A percentile compares a stretch with the other conserved stretches of the same genome.
phyloP scores from a whole-genome alignment of 2,329 filamentous ascomycete genomes.

The Fusarium subtropicale region DNA sequence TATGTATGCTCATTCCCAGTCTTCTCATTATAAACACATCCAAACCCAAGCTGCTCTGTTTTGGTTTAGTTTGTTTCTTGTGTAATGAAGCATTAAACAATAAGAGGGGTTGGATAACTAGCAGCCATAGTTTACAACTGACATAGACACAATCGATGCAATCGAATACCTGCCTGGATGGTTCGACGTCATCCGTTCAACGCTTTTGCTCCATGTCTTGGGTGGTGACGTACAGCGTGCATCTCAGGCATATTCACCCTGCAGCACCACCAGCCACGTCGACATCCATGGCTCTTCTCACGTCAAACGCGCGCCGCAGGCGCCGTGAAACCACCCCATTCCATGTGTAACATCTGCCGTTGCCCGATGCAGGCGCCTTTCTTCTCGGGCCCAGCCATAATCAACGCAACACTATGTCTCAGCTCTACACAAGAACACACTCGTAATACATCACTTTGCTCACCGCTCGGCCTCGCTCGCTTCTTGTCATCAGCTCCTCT shows the following conservation, averaged over 20 bases:
- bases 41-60: conserved; percentile 6
- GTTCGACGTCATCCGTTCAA: conserved; percentile 11
- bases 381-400: conserved; percentile 24
- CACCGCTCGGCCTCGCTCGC: conserved; percentile 28
- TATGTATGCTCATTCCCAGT: background rate
- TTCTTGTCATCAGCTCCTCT: background rate
- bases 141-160: background rate
- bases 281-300: conserved; percentile 17
- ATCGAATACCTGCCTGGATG: background rate
- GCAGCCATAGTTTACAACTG: background rate
- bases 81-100: conserved; percentile 13
- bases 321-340: conserved; percentile 10
- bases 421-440: conserved; percentile 1
- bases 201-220: conserved; percentile 10
- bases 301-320: conserved; percentile 17
- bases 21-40: background rate
- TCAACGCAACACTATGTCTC: conserved; percentile 12
- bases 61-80: conserved; percentile 30
- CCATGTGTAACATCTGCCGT: conserved; percentile 11
- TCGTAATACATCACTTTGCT: conserved; percentile 31
- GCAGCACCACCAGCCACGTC: conserved; percentile 34
- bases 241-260: conserved; percentile 12
- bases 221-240: conserved; percentile 28
- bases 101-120: background rate
- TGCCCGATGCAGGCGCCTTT: conserved; percentile 18